Base-by-base conservation (phyloP, 371 early-diverging fungal species). In the Saksenaea vasiformis region DNA sequence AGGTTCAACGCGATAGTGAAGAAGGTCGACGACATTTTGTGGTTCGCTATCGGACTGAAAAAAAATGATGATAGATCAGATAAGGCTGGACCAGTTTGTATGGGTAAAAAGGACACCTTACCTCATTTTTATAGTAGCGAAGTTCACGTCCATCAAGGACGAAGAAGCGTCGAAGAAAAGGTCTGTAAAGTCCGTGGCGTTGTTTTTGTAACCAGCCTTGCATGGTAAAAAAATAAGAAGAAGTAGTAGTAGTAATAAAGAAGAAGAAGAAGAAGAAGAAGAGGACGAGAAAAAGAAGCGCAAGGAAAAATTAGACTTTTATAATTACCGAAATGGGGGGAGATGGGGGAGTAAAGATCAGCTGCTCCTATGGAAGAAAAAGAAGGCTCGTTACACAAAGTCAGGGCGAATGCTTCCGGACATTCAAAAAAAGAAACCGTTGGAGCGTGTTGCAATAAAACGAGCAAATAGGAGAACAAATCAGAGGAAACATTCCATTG, bases 131-230 rank as follows among this genome's bases (percentile, higher is more conserved):
- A 36, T 70, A 70, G 19, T 70, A 70, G 8, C 51, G 56, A 5
- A 70, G 61, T 39, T 62, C 60, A 38, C 66, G 53, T 60, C 66
- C 70, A 17, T 70, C 64, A 3, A 70, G 58, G 1, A 70, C 70
- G 56, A 70, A 70, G 39, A 63, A 70, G 1, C 70, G 70, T 27
- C 64, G 58, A 15, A 59, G 34, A 60, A 62, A 70, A 4, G 66
- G 58, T 31, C 61, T 74, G 27, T 68, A 72, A 47, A 71, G 65
- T 43, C 80, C 77, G 59, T 79, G 80, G 24, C 72, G 66, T 62
- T 79, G 80, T 62, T 79, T 79, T 61, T 68, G 62, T 19, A 79
- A 56, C 65, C 71, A 79, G 10, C 80, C 80, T 56, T 71, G 56
- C 7, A 67, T 47, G 17, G 10, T 4, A 39, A 39, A 37, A 13